Evolutionary conservation across 2,329 filamentous ascomycete genomes (phyloP), one percentile per base, ranked within the genome.

Genomic region (Verticillium klebahnii): DNA sequence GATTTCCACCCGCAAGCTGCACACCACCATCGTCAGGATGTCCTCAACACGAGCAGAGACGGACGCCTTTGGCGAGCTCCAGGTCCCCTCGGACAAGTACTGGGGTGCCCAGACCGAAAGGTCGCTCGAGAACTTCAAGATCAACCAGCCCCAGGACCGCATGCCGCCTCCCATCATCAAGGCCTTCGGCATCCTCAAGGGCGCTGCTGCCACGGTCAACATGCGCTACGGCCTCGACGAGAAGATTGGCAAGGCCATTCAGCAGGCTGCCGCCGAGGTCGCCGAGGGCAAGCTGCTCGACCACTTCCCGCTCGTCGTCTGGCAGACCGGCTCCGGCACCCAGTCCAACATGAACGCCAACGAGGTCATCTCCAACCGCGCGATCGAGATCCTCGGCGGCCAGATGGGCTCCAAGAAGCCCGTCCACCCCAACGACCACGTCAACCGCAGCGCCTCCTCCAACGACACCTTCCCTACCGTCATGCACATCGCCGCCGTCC

Each of bases 291-390:
- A 97, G 85, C 89, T 98, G 71, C 78, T 96, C 72, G 93, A 97
- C 78, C 94, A 98, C 84, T 98, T 99, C 82, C 95, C 95, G 67
- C 91, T 98, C 64, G 94, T 98, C 62, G 94, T 99, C 74, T 99
- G 95, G 95, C 95, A 99, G 84, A 99, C 95, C 60, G 95, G 95
- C 67, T 98, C 95, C 58, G 95, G 95, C 74, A 98, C 95, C 34
- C 95, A 98, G 84, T 97, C 93, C 77, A 98, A 97, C 87, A 98
- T 98, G 95, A 99, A 99, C 82, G 93, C 94, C 75, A 99, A 99
- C 83, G 95, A 99, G 78, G 95, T 99, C 78, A 98, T 99, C 78
- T 97, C 94, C 67, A 99, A 98, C 86, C 92, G 95, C 68, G 95
- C 95, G 67, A 98, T 98, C 78, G 94, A 98, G 83, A 96, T 98